These are phyloP conservation scores for Aspergillus texensis DNA, from an alignment of 2,329 filamentous ascomycete genomes.

Conservation along the genomic window DNA sequence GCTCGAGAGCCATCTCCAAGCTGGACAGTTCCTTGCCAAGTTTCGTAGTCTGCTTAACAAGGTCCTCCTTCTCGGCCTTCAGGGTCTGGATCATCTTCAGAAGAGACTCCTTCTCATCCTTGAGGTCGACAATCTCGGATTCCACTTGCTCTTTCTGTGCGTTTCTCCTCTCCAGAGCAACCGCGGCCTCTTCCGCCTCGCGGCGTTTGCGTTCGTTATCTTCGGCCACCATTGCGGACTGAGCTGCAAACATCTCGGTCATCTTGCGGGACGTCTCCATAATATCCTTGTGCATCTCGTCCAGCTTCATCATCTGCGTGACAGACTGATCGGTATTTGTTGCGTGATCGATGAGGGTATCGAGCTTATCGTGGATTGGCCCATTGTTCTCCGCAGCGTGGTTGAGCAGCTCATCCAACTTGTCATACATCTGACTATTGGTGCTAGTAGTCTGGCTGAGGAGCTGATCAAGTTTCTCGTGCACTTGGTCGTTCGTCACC, in stretches of 20 bases:
- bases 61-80: constrained; percentile 61
- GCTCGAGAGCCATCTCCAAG: constrained; percentile 83
- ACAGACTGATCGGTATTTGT: constrained; percentile 70
- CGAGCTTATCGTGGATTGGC: constrained; percentile 38
- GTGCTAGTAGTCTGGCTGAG: constrained; percentile 35
- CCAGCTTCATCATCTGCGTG: constrained; percentile 76
- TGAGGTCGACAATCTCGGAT: constrained; percentile 52
- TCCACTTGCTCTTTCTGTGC: constrained; percentile 67
- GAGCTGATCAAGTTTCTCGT: constrained; percentile 60
- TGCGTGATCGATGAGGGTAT: constrained; percentile 52
- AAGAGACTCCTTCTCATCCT: constrained; percentile 65
- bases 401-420: constrained; percentile 53
- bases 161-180: constrained; percentile 77
- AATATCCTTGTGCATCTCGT: constrained; percentile 87
- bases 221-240: constrained; percentile 60
- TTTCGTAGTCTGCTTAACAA: constrained; percentile 76
- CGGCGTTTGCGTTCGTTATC: constrained; percentile 79
- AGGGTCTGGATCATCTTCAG: constrained; percentile 57
- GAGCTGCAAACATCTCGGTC: constrained; percentile 63
- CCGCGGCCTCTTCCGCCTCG: constrained; percentile 75
- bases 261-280: constrained; percentile 82
- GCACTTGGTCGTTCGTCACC: constrained; percentile 56
- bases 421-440: constrained; percentile 57
- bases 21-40: constrained; percentile 85
- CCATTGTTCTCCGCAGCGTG: constrained; percentile 33